Evolutionary conservation across 768 basidiomycete species (phyloP).

Genomic region (Gelatoporia subvermispora): DNA sequence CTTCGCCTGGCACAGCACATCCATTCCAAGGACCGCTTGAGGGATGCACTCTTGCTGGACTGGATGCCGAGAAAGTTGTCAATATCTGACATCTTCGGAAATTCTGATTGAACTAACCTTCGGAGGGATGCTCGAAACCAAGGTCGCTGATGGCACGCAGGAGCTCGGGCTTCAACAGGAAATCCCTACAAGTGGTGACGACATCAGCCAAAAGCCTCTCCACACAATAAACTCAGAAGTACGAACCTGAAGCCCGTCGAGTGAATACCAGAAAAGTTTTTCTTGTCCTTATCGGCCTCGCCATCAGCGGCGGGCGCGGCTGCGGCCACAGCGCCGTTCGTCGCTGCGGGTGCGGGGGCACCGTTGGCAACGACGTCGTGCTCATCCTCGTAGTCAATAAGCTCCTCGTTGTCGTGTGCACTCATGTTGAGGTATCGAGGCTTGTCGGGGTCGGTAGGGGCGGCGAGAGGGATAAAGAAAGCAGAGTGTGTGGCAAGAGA

Average conservation of each 20-base stretch:
- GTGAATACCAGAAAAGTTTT: constrained; percentile 99
- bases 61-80: constrained; percentile 28
- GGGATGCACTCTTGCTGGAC: constrained; percentile 99
- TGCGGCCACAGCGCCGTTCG: constrained; percentile 44
- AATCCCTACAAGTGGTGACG: constrained; percentile 66
- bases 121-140: constrained; percentile 99
- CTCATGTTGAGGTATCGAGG: constrained; percentile 43
- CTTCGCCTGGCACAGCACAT: constrained; percentile 98
- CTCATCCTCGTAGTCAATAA: constrained; percentile 94
- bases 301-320: constrained; percentile 49
- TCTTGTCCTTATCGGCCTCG: constrained; percentile 74
- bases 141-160: constrained; percentile 97
- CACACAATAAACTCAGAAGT: neutral
- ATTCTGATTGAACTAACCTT: constrained; percentile 58
- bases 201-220: constrained; percentile 2
- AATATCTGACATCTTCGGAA: no score
- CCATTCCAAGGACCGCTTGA: constrained; percentile 98
- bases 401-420: constrained; percentile 83
- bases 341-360: constrained; percentile 37
- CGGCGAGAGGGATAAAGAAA: no score
- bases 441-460: no score
- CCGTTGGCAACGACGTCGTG: constrained; percentile 70
- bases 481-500: neutral
- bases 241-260: constrained; percentile 97
- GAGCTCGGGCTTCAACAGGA: constrained; percentile 94